Base-by-base conservation (phyloP, 2,329 filamentous ascomycete species). In the Monosporascus sp. region DNA sequence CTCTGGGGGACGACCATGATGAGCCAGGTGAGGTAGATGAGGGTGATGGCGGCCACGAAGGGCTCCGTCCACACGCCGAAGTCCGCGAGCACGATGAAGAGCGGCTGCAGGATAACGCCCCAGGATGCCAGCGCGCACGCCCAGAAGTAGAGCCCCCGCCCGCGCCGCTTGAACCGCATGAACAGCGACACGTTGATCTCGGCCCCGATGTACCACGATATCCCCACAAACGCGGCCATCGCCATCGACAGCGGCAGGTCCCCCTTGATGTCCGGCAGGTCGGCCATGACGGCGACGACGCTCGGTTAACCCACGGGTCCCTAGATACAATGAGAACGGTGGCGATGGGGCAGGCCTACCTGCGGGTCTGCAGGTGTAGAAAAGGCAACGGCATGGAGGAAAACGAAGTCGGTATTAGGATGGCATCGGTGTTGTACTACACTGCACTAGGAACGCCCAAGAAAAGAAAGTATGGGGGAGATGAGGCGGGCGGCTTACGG, bases 211-310 rank as follows among this genome's bases (percentile, higher is more conserved):
- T 64, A 69, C 60, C 64, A 69, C 20, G 69, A 65, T 45, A 71
- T 67, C 51, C 67, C 69, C 8, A 58, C 62, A 48, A 72, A 72
- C 51, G 67, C 70, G 43, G 68, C 65, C 54, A 72, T 69, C 49
- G 62, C 39, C 27, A 53, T 51, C 25, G 49, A 51, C 41, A 45
- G 37, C 22, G 49, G 49, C 7, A 51, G 49, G 49, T 51, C 49
- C 39, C n/a, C 2, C 43, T 20, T 24, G 49, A 51, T 37, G 43
- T 51, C 43, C 27, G 41, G 18, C 27, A 47, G 14, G 15, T 51
- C 49, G 49, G 41, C 24, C 41, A 51, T 51, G 31, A n/a, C 15
- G 18, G 39, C n/a, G 48, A 9, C 22, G 22, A 22, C 17, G 18
- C 15, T 38, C 5, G n/a, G 6, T 27, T 24, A 35, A 14, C 31